Base-by-base conservation (phyloP, 139 green algal genomes). In the Chlamydomonas incerta region DNA sequence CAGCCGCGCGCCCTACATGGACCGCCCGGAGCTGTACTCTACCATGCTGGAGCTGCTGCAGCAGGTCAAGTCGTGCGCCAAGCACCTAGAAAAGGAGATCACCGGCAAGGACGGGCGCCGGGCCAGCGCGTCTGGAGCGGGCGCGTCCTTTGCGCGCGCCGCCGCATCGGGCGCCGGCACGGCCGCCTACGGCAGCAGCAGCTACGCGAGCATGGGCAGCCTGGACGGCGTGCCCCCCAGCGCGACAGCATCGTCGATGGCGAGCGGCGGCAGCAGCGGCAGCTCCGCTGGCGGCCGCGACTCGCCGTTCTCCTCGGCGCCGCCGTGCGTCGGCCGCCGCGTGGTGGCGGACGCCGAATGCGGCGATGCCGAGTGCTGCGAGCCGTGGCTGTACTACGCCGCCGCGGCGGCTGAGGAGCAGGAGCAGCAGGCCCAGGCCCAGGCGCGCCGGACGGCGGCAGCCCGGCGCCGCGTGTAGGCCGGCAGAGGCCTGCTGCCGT, bases 301-400 rank as follows among this genome's bases (percentile, higher is more conserved):
- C 31, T 34, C 46, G 41, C 4, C 47, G 72, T 20, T 15, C 8
- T 1, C 13, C 9, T 17, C 11, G 29, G 46, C 23, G 4, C 50
- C 46, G 47, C 72, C 29, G 28, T 28, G 26, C 63, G 29, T 26
- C 20, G 63, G 29, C 63, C 21, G 63, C 3, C 28, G 29, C 21
- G 14, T 69, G 13, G 63, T 69, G 1, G 5, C 31, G 2, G 66
- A 74, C 23, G 31, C 23, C 14, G 75, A 83, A 2, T 85, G 79
- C 46, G 33, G 46, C 8, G 79, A 85, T 0, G 20, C 35, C 47
- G 79, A 85, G 24, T 75, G 79, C 79, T 55, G 66, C 47, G 79
- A 75, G 79, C 79, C 79, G 0, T 85, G 79, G 79, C 20, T 85
- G 33, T 85, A 85, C 65, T 75, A 85, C 33, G 79, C 79, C 33